A percentile compares a stretch with the other conserved stretches of the same genome.
These are phyloP conservation scores for Begonia peltatifolia DNA, from an alignment of 306 rosid genomes.

Conservation along the genomic window DNA sequence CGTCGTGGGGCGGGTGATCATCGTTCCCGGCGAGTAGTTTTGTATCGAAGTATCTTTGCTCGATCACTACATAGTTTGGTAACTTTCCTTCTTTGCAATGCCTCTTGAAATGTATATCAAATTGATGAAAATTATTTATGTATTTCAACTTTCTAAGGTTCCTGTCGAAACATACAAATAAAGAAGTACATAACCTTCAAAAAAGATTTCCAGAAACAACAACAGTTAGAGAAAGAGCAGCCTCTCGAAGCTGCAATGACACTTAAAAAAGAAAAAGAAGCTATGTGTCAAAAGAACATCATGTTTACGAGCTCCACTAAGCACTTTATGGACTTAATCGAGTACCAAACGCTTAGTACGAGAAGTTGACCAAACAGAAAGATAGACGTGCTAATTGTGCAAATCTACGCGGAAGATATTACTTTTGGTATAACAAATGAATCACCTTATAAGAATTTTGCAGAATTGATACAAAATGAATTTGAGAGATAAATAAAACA, in stretches of 20 bases:
- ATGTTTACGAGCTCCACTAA: too few species aligned
- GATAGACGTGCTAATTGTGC: too few species aligned
- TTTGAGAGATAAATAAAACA: too few species aligned
- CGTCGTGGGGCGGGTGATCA: constrained; percentile 76
- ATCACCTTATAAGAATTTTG: too few species aligned
- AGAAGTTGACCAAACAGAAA: too few species aligned
- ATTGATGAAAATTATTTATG: constrained; percentile 29
- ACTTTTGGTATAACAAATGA: too few species aligned
- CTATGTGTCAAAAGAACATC: neutral
- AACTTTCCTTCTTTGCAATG: constrained; percentile 55
- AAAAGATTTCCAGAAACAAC: neutral
- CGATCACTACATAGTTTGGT: constrained; percentile 67
- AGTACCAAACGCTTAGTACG: too few species aligned
- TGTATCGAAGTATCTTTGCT: constrained; percentile 46
- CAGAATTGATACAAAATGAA: too few species aligned
- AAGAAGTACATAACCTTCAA: neutral
- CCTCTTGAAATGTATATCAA: constrained; percentile 37
- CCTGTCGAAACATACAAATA: constrained; percentile 14
- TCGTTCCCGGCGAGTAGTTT: constrained; percentile 36
- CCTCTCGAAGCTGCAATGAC: too few species aligned
- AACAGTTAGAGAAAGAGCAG: neutral
- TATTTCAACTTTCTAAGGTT: constrained; percentile 50
- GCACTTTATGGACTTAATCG: too few species aligned
- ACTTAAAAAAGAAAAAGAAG: too few species aligned
- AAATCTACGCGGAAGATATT: neutral